Evolutionary conservation across 2,329 filamentous ascomycete species (phyloP).

Genomic region (Triangularia verruculosa): DNA sequence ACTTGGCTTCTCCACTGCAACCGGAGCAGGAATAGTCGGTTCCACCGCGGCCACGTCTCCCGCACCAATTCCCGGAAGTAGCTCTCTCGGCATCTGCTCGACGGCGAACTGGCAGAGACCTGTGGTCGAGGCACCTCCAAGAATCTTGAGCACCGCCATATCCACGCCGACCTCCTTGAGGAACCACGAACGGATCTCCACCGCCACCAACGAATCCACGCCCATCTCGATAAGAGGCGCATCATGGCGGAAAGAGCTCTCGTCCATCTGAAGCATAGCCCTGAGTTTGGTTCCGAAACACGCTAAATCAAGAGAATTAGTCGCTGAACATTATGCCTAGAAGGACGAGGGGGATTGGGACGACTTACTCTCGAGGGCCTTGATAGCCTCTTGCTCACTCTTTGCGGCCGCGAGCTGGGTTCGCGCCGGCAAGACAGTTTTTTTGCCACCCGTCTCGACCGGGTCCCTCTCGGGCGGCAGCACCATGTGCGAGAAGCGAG

Average conservation of each 20-base stretch:
- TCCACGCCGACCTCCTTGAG: slow-evolving; percentile 33
- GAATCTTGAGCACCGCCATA: slow-evolving; percentile 34
- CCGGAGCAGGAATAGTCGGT: no score
- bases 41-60: no score
- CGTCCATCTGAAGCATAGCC: slow-evolving; percentile 17
- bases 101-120: slow-evolving; percentile 24
- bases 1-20: no score
- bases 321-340: no score
- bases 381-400: slow-evolving; percentile 25
- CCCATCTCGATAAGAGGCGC: slow-evolving; percentile 18
- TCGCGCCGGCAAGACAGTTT: slow-evolving; percentile 27
- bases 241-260: not conserved
- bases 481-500: no score
- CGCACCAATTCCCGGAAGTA: not conserved
- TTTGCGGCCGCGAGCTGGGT: slow-evolving; percentile 27
- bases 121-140: slow-evolving; percentile 19
- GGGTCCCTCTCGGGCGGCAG: not conserved
- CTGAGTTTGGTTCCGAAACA: no score
- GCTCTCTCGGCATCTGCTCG: slow-evolving; percentile 26
- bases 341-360: no score
- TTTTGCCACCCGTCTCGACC: not conserved
- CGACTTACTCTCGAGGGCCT: not conserved
- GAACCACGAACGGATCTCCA: slow-evolving; percentile 42
- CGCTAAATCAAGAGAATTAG: no score
- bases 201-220: slow-evolving; percentile 32